Conservation (phyloP, 2,329 filamentous ascomycete species). For the Lasiodiplodia hormozganensis region DNA sequence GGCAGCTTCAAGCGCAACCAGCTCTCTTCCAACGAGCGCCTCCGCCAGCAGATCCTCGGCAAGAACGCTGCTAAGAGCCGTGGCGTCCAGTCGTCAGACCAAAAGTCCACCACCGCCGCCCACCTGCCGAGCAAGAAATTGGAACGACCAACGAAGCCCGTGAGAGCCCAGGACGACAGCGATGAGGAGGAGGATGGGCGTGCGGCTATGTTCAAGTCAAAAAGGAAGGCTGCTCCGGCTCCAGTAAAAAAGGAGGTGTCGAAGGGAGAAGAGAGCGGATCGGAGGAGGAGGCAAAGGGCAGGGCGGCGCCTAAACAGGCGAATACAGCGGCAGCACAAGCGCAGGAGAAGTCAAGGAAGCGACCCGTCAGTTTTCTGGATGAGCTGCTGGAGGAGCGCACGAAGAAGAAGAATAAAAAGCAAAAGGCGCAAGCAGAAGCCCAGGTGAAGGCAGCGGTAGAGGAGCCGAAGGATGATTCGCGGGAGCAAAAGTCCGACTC, state of each 20-base stretch:
- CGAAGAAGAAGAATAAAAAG: slow-evolving; percentile 57
- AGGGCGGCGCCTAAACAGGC: neutral
- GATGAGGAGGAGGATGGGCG: slow-evolving; percentile 50
- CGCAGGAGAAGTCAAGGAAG: slow-evolving; percentile 17
- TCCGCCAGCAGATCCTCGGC: slow-evolving; percentile 51
- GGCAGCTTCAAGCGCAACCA: slow-evolving; percentile 46
- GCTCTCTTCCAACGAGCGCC: slow-evolving; percentile 50
- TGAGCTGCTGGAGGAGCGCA: slow-evolving; percentile 57
- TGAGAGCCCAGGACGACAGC: slow-evolving; percentile 37
- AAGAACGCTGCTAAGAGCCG: slow-evolving; percentile 50
- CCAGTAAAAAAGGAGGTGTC: slow-evolving; percentile 31
- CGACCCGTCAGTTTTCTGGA: slow-evolving; percentile 58
- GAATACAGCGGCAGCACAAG: neutral
- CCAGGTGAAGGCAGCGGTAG: neutral
- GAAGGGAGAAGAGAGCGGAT: slow-evolving; percentile 31
- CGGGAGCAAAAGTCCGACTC: neutral
- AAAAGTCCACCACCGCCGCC: slow-evolving; percentile 34
- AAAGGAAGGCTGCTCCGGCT: slow-evolving; percentile 33
- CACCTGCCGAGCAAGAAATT: slow-evolving; percentile 25
- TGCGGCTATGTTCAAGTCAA: slow-evolving; percentile 43
- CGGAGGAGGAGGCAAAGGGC: slow-evolving; percentile 32
- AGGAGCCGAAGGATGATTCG: neutral
- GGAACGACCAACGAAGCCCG: slow-evolving; percentile 30
- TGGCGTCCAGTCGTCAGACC: slow-evolving; percentile 37
- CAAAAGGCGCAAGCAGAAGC: neutral